Evolutionary conservation across 805 yeast species (phyloP).

Genomic region (Lachancea dasiensis): DNA sequence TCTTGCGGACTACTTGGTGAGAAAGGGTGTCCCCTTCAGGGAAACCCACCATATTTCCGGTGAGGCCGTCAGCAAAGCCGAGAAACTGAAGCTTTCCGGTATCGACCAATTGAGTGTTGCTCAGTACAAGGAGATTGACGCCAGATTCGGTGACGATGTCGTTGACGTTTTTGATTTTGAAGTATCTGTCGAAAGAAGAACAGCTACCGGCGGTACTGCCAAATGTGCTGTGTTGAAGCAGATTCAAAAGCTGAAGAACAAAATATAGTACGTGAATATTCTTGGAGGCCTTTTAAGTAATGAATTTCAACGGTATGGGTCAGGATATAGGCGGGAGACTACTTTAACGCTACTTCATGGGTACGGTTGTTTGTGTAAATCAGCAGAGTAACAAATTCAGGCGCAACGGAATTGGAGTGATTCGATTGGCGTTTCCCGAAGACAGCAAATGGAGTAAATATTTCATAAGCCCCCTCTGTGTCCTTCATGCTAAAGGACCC

Average conservation of each 20-base stretch:
- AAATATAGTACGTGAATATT: no score
- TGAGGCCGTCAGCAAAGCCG: conserved; percentile 90
- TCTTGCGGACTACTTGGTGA: conserved; percentile 92
- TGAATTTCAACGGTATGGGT: no score
- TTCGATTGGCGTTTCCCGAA: no score
- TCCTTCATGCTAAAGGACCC: no score
- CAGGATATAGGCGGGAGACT: no score
- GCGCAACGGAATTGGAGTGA: no score
- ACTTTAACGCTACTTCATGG: no score
- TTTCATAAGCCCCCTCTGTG: no score
- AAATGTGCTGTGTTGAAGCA: conserved; percentile 85
- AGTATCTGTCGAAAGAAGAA: conserved; percentile 90
- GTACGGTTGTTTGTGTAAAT: no score
- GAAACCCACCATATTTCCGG: conserved; percentile 99
- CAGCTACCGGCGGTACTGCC: conserved; percentile 97
- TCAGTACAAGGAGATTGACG: conserved; percentile 75
- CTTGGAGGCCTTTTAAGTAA: no score
- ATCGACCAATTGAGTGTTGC: conserved; percentile 76
- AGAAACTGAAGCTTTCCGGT: conserved; percentile 67
- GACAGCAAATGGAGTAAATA: no score
- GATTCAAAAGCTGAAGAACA: conserved; percentile 18
- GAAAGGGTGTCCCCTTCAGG: conserved; percentile 98
- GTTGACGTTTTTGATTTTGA: conserved; percentile 85
- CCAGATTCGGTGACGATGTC: conserved; percentile 76
- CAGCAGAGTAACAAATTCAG: no score